phyloP scores from a whole-genome alignment of 306 rosid species.

The Cyclanthera cordifolia region DNA sequence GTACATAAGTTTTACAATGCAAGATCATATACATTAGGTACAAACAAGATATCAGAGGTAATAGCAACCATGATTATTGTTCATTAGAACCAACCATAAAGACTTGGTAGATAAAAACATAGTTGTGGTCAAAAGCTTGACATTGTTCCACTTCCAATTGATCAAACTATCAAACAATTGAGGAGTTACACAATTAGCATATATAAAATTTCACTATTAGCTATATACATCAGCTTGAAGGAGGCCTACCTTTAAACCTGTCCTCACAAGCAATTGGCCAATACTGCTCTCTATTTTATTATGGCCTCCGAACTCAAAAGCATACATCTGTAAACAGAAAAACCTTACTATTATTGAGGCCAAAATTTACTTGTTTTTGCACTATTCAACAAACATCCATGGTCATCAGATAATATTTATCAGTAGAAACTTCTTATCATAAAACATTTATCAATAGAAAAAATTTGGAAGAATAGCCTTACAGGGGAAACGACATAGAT shows the following conservation, averaged over 20 bases:
- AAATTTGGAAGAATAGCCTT: background rate
- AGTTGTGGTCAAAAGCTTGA: background rate
- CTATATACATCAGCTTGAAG: slow-evolving; percentile 2
- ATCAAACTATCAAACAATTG: background rate
- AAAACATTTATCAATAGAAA: background rate
- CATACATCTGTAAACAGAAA: background rate
- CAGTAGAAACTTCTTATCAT: background rate
- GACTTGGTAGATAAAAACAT: background rate
- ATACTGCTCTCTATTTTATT: background rate
- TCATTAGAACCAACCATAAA: background rate
- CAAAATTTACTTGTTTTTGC: background rate
- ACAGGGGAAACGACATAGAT: background rate
- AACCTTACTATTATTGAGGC: background rate
- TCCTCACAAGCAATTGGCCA: background rate
- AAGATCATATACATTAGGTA: background rate
- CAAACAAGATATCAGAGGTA: background rate
- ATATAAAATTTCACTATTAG: background rate
- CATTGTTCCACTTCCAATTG: background rate
- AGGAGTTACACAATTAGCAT: background rate
- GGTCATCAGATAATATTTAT: background rate
- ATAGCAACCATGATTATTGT: background rate
- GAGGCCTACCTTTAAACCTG: background rate
- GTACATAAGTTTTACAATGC: background rate
- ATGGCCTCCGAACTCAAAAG: background rate
- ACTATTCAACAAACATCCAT: slow-evolving; percentile 8